Base-by-base conservation (phyloP, 441 rosid genomes). In the Jatropha multifida region DNA sequence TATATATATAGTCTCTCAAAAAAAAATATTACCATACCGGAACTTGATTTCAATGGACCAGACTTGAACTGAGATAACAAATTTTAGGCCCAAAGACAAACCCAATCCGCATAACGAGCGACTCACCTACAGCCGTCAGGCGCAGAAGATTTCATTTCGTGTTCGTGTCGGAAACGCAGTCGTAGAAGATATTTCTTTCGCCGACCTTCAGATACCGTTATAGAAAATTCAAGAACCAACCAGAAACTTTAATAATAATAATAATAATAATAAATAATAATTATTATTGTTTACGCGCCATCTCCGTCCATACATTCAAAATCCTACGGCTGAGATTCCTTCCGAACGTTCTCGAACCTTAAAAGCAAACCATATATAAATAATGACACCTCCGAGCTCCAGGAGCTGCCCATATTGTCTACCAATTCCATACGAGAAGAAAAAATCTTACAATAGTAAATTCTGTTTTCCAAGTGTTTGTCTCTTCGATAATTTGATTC, bases 141-240 rank as follows among this genome's bases (percentile, higher is more conserved):
- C 18, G 5, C 11, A 14, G 55, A 51, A 13, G 55, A 51, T 13
- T 55, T 55, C 60, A 20, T n/a, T 3, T 44, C 55, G 46, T 42
- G 32, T 32, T 32, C 32, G 32, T 32, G 32, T 2, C 32, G 32
- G 32, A 32, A 32, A 2, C 32, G 32, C 32, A 32, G 32, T 32
- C 32, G 32, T 32, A 32, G 32, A 32, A 32, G 32, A 32, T 32
- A 32, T 32, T 32, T 32, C 32, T 1, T 32, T 32, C 32, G 32
- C 32, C 32, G 32, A 32, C 32, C 32, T 32, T 46, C 49, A 11
- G 2, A 46, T 3, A 51, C 55, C 55, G 40, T 5, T 23, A 20
- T 23, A 56, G 74, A 71, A 71, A 23, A 7, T 59, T 71, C 66
- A 26, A 6, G 74, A 71, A 59, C 56, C 66, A 59, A 15, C 66